phyloP scores from a whole-genome alignment of 83 land plant species.

The Thuja plicata region DNA sequence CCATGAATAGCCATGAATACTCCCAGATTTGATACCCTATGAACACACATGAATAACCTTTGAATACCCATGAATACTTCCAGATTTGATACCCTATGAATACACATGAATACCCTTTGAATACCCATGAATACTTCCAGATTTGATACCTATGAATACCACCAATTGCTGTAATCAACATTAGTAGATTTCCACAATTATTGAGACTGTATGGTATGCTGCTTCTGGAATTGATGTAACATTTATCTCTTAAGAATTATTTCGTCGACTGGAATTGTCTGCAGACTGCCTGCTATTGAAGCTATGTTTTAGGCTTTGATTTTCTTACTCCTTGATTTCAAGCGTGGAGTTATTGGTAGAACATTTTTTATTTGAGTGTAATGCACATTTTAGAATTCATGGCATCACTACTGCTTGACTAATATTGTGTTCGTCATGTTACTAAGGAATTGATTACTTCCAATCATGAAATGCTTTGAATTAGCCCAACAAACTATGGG shows the following conservation, averaged over 20 bases:
- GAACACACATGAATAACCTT: too few species aligned
- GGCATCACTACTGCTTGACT: not conserved
- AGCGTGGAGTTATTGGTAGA: not conserved
- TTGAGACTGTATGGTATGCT: too few species aligned
- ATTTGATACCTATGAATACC: too few species aligned
- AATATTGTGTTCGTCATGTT: not conserved
- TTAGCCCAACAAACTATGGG: constrained; percentile 29
- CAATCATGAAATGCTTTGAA: constrained; percentile 44
- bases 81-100: too few species aligned
- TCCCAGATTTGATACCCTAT: too few species aligned
- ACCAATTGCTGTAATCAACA: too few species aligned
- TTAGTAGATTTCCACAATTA: too few species aligned
- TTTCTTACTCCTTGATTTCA: not conserved
- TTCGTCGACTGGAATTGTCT: not conserved
- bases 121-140: too few species aligned
- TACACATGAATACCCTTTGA: too few species aligned
- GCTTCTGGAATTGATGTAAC: too few species aligned
- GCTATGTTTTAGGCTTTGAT: not conserved
- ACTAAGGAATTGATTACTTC: not conserved
- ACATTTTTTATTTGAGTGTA: not conserved
- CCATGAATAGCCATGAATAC: too few species aligned
- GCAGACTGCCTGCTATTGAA: not conserved
- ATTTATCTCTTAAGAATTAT: not conserved
- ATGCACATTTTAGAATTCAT: not conserved
- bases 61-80: too few species aligned